Percentiles rank a stretch among this genome's conserved stretches.
phyloP scores from a whole-genome alignment of 2,329 filamentous ascomycete genomes.

The Claviceps sp. region DNA sequence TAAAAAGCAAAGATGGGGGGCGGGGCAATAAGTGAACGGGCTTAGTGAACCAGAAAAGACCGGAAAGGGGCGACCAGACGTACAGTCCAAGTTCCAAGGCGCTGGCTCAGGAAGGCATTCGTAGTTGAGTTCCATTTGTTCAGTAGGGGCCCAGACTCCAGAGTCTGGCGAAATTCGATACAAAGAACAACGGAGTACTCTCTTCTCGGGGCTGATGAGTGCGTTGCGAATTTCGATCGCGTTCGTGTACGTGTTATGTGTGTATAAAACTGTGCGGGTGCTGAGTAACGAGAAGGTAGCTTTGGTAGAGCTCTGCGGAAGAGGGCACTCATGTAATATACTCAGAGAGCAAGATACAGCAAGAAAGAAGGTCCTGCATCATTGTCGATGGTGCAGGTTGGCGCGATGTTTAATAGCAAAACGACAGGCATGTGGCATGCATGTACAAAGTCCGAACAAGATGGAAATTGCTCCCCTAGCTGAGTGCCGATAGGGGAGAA shows the following conservation, averaged over 20 bases:
- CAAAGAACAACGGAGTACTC: not conserved
- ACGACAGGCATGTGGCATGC: not conserved
- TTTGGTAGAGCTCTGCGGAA: no score
- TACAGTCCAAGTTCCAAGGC: conserved; percentile 1
- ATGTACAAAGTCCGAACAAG: not conserved
- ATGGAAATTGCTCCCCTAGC: not conserved
- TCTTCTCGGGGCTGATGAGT: not conserved
- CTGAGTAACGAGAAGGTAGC: no score
- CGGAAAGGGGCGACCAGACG: not conserved
- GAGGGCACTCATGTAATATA: not conserved
- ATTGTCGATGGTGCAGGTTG: not conserved
- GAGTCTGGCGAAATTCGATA: not conserved
- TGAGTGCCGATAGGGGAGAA: not conserved
- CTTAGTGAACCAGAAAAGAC: not conserved
- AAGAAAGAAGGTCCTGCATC: not conserved
- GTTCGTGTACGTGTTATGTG: no score
- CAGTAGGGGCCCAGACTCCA: not conserved
- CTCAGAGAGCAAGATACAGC: not conserved
- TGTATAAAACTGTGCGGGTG: no score
- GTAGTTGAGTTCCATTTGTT: conserved; percentile 1
- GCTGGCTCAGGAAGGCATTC: not conserved
- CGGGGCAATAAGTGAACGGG: no score
- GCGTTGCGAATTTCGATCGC: no score
- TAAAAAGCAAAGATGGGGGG: not conserved
- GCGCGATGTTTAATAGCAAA: not conserved